Percentiles rank a stretch among this genome's conserved stretches.
These are phyloP conservation scores for Xylaria arbuscula DNA, from an alignment of 2,329 filamentous ascomycete genomes.

Conservation along the genomic window DNA sequence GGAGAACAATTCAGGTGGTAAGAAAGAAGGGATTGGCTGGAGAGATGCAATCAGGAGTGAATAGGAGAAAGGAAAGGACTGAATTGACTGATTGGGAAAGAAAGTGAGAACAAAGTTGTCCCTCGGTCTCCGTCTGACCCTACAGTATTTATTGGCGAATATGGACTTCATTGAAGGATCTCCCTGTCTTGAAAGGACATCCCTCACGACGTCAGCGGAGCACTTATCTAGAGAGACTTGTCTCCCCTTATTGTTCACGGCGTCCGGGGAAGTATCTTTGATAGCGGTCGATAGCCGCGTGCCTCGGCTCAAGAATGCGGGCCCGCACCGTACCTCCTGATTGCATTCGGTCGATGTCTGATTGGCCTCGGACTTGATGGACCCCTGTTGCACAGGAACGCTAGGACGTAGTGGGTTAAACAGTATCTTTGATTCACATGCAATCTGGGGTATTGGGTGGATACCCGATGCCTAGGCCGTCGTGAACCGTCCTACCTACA, in stretches of 20 bases:
- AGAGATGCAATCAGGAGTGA: not conserved
- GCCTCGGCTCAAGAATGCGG: slow-evolving; percentile 30
- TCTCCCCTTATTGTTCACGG: not conserved
- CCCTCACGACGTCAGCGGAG: slow-evolving; percentile 9
- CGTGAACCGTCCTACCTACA: no score
- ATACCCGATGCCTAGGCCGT: no score
- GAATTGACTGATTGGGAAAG: not conserved
- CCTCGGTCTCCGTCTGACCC: not conserved
- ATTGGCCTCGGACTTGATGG: slow-evolving; percentile 24
- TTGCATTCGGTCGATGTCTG: slow-evolving; percentile 26
- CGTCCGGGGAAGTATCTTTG: slow-evolving; percentile 11
- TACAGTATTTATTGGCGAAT: slow-evolving; percentile 23
- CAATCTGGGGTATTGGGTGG: slow-evolving; percentile 29
- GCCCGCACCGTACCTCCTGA: not conserved
- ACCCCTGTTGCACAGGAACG: not conserved
- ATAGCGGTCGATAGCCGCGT: slow-evolving; percentile 16
- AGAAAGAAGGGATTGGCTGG: slow-evolving; percentile 9
- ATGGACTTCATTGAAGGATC: slow-evolving; percentile 8
- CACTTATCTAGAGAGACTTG: slow-evolving; percentile 24
- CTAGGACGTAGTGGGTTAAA: slow-evolving; percentile 18
- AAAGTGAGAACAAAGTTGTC: not conserved
- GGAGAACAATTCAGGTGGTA: not conserved
- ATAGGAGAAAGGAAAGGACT: not conserved
- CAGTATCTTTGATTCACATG: slow-evolving; percentile 20
- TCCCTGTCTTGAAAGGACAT: slow-evolving; percentile 5